Evolutionary conservation across 768 basidiomycete species (phyloP), one percentile per base, ranked within the genome.

Genomic region (Mycena chlorophos): DNA sequence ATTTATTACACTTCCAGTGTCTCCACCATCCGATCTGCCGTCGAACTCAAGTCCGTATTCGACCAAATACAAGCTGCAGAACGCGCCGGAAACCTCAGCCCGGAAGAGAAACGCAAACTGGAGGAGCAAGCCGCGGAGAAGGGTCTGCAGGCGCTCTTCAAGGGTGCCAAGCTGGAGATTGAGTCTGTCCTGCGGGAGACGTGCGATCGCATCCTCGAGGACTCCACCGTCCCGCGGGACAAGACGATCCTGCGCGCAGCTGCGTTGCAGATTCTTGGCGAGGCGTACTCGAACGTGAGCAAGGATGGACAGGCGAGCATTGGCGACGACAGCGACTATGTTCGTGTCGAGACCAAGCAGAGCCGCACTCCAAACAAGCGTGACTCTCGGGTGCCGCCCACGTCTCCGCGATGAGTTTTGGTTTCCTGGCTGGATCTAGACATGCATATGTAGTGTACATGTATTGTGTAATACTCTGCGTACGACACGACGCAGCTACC

Each of bases 51-150:
- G 71, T 76, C 80, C 13, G 89, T 94, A 0, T 96, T 95, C 53
- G 93, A 95, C 67, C 91, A 94, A 68, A 90, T 96, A 25, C 87
- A 91, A 69, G 90, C 90, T 0, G 93, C 92, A 0, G 93, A 95
- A 69, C 87, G 88, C 65, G 85, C 88, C 2, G 93, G 92, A 1
- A 90, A 87, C 55, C 71, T 94, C 34, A 76, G 74, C 26, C 83
- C 86, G 0, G 92, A 93, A 40, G 90, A 94, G 73, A 87, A 84
- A 73, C 84, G 80, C 67, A 82, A 85, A 54, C 73, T 96, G 1
- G 94, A 96, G 66, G 94, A 95, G 63, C 89, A 93, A 64, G 94
- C 94, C 0, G 93, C 94, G 0, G 93, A 95, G 75, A 95, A 94
- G 69, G 94, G 91, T 12, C 69, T 95, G 1, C 90, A 93, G 63